phyloP scores from a whole-genome alignment of 345 rosid genomes.

The Turritis glabra region DNA sequence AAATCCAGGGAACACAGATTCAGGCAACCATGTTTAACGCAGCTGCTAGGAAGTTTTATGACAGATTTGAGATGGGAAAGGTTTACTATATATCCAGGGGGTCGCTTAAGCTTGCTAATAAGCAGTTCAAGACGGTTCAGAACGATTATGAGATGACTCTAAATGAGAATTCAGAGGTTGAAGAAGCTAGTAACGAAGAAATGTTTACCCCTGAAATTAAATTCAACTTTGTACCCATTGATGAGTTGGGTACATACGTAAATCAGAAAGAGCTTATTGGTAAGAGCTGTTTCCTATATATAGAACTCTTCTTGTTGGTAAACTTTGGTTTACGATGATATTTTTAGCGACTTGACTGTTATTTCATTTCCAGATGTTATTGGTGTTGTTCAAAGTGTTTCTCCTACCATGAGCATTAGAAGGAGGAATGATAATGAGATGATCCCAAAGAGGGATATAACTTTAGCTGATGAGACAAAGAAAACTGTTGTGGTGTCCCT shows the following conservation, averaged over 20 bases:
- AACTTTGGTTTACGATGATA: not conserved
- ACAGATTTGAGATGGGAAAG: slow-evolving; percentile 79
- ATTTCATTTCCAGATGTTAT: slow-evolving; percentile 58
- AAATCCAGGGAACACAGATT: slow-evolving; percentile 83
- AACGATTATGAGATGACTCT: slow-evolving; percentile 95
- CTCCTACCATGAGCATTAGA: slow-evolving; percentile 70
- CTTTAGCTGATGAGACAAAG: slow-evolving; percentile 78
- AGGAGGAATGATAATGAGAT: slow-evolving; percentile 76
- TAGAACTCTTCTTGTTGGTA: not conserved
- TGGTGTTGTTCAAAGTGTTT: slow-evolving; percentile 90
- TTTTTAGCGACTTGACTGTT: not conserved
- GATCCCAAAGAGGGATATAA: slow-evolving; percentile 85
- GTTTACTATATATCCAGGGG: slow-evolving; percentile 88
- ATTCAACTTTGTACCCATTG: slow-evolving; percentile 80
- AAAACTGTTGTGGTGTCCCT: slow-evolving; percentile 84
- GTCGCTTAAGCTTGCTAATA: slow-evolving; percentile 76
- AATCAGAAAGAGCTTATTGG: slow-evolving; percentile 78
- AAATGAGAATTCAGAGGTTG: slow-evolving; percentile 84
- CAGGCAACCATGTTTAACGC: slow-evolving; percentile 97
- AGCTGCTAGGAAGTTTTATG: slow-evolving; percentile 83
- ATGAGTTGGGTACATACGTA: slow-evolving; percentile 72
- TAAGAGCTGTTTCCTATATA: slow-evolving; percentile 35
- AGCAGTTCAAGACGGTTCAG: slow-evolving; percentile 87
- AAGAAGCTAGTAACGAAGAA: slow-evolving; percentile 74
- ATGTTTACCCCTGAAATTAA: slow-evolving; percentile 75